Conservation (phyloP, 768 basidiomycete genomes). For the Amanita inopinata region DNA sequence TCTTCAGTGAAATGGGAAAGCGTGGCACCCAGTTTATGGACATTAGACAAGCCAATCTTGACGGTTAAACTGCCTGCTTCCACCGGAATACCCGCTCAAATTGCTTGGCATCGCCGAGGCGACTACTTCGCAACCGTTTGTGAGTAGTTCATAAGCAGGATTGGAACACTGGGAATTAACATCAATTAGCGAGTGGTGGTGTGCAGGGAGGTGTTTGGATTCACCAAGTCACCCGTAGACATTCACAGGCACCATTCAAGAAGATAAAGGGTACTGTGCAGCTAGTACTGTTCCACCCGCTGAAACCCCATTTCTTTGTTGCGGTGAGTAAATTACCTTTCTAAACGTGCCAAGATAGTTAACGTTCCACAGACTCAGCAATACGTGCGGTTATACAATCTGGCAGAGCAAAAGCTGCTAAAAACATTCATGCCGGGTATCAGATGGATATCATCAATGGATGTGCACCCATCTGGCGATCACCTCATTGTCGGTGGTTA, state of each 20-base stretch:
- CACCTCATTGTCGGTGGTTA: conserved; percentile 97
- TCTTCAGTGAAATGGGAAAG: conserved; percentile 68
- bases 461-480: conserved; percentile 92
- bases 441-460: conserved; percentile 96
- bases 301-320: conserved; percentile 93
- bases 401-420: conserved; percentile 85
- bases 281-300: conserved; percentile 88
- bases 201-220: conserved; percentile 87
- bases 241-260: conserved; percentile 97
- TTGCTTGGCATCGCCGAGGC: conserved; percentile 89
- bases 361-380: conserved; percentile 69
- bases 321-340: conserved; percentile 54
- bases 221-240: conserved; percentile 86
- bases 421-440: conserved; percentile 95
- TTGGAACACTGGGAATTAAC: conserved; percentile 11
- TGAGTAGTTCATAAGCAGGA: conserved; percentile 33
- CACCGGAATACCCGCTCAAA: conserved; percentile 67
- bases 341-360: conserved; percentile 9
- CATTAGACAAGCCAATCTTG: conserved; percentile 47
- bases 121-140: conserved; percentile 95
- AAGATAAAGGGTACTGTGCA: conserved; percentile 90
- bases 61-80: conserved; percentile 51
- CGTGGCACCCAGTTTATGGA: conserved; percentile 32
- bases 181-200: conserved; percentile 44
- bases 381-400: conserved; percentile 91